These are phyloP conservation scores for Rhododendron griersonianum DNA, from an alignment of 148 eudicot species.

Conservation along the genomic window DNA sequence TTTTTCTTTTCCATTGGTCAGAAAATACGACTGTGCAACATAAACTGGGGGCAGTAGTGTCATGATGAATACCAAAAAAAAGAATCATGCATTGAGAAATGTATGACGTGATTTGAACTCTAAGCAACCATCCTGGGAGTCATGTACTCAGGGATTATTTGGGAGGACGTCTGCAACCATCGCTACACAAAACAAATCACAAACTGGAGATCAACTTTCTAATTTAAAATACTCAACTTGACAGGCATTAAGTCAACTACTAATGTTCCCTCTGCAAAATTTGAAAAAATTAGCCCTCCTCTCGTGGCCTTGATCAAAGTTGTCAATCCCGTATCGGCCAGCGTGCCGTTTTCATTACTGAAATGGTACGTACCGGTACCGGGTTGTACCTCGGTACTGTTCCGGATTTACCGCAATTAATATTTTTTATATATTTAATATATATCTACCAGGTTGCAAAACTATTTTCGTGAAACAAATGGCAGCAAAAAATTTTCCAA, in stretches of 20 bases:
- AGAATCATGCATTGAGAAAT: neutral
- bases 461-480: too few species aligned
- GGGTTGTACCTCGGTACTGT: too few species aligned
- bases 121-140: neutral
- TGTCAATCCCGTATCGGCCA: too few species aligned
- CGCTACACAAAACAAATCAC: too few species aligned
- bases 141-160: neutral
- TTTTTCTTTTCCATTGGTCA: neutral
- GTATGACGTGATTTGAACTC: neutral
- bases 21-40: neutral
- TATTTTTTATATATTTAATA: too few species aligned
- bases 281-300: neutral
- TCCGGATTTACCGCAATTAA: too few species aligned
- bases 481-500: too few species aligned
- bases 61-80: neutral
- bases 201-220: neutral
- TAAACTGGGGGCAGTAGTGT: neutral
- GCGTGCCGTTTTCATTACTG: too few species aligned
- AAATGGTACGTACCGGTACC: too few species aligned
- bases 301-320: neutral
- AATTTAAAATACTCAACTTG: neutral
- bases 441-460: too few species aligned
- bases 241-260: neutral
- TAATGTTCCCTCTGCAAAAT: neutral
- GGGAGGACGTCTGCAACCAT: too few species aligned